phyloP scores from a whole-genome alignment of 495 filamentous ascomycete species.

The Opeltia flavorubescens region DNA sequence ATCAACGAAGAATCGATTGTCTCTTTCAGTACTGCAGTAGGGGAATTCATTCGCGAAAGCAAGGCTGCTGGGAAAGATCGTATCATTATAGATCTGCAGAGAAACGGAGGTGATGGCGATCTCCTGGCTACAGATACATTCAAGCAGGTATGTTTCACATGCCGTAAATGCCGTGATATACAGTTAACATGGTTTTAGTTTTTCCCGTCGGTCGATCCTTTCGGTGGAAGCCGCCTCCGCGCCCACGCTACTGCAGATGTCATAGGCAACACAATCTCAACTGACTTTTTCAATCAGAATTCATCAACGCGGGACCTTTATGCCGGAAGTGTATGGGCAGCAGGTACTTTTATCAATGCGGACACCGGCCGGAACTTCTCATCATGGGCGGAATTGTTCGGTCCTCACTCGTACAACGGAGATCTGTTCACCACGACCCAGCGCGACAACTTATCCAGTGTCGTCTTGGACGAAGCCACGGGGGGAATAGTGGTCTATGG shows the following conservation, averaged over 20 bases:
- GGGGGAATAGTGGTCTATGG: slow-evolving; percentile 27
- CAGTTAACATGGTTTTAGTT: slow-evolving; percentile 15
- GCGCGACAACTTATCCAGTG: slow-evolving; percentile 35
- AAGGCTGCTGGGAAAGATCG: slow-evolving; percentile 24
- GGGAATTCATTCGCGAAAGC: slow-evolving; percentile 26
- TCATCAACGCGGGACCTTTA: slow-evolving; percentile 11
- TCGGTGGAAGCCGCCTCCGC: slow-evolving; percentile 29
- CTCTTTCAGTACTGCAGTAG: slow-evolving; percentile 25
- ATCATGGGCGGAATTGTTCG: slow-evolving; percentile 40
- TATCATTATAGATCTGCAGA: slow-evolving; percentile 37
- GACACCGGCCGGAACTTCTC: slow-evolving; percentile 30
- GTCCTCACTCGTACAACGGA: slow-evolving; percentile 26
- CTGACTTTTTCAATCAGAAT: slow-evolving; percentile 18
- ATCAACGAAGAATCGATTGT: slow-evolving; percentile 17
- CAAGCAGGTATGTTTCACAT: slow-evolving; percentile 17
- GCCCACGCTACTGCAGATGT: slow-evolving; percentile 26
- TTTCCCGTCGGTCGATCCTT: slow-evolving; percentile 33
- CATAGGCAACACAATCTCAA: slow-evolving; percentile 28
- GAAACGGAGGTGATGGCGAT: slow-evolving; percentile 30
- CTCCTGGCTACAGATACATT: slow-evolving; percentile 33
- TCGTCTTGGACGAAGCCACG: slow-evolving; percentile 22
- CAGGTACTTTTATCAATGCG: slow-evolving; percentile 27
- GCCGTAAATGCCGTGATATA: not conserved
- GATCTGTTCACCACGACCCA: slow-evolving; percentile 34
- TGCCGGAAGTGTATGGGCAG: slow-evolving; percentile 26